Evolutionary conservation across 345 rosid genomes (phyloP).

Genomic region (Salix udensis): DNA sequence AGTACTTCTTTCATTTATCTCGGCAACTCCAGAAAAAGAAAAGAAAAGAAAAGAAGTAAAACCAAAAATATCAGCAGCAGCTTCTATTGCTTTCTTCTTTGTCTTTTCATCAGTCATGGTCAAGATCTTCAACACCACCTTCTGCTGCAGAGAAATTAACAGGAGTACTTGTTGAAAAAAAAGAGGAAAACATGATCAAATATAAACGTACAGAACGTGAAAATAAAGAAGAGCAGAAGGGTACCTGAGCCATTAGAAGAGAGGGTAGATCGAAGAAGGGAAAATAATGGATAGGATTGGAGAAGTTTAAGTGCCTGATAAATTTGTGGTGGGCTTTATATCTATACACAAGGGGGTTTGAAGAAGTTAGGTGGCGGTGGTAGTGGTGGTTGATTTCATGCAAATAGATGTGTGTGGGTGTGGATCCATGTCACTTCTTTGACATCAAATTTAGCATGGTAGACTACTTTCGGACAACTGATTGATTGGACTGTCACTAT

Average conservation of each 20-base stretch:
- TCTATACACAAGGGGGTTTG: not conserved
- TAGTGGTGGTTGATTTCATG: not conserved
- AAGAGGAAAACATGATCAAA: not conserved
- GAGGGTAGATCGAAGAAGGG: not conserved
- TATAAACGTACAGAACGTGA: not conserved
- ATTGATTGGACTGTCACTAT: not conserved
- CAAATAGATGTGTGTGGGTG: not conserved
- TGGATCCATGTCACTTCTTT: not conserved
- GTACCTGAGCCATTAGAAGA: constrained; percentile 62
- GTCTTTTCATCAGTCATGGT: constrained; percentile 93
- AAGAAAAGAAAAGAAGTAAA: not conserved
- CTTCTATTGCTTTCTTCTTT: constrained; percentile 86
- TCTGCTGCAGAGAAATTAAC: constrained; percentile 33
- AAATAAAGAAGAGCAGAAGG: not conserved
- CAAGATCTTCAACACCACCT: constrained; percentile 73
- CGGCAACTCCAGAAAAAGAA: not conserved
- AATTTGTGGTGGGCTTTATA: not conserved
- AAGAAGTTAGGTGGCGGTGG: not conserved
- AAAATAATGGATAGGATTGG: not conserved
- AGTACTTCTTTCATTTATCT: not conserved
- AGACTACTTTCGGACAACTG: not conserved
- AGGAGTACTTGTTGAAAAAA: no score
- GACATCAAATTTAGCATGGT: not conserved
- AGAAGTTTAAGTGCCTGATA: not conserved
- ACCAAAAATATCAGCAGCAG: constrained; percentile 87